Evolutionary conservation across 2,329 filamentous ascomycete genomes (phyloP).

Genomic region (Eurotiales sp.): DNA sequence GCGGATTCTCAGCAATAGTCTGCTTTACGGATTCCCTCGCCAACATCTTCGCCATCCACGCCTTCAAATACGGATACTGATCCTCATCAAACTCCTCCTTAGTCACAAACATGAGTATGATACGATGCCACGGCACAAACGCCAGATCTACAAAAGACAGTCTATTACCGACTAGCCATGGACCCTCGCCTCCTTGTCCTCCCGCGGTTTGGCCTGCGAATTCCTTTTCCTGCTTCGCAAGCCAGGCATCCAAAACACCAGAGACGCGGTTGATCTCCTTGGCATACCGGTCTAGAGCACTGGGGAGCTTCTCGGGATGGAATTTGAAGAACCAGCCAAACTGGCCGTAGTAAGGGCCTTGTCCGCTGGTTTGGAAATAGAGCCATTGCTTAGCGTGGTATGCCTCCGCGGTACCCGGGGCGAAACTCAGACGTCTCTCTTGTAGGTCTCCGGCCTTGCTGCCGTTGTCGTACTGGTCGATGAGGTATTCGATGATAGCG

Average conservation of each 20-base stretch:
- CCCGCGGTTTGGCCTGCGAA: neutral
- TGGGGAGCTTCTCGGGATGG: slow-evolving; percentile 7
- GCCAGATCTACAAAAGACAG: slow-evolving; percentile 10
- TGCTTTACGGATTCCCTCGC: neutral
- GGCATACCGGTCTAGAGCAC: slow-evolving; percentile 7
- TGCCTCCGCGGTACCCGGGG: slow-evolving; percentile 12
- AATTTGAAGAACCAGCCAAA: slow-evolving; percentile 10
- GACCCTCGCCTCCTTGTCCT: slow-evolving; percentile 1
- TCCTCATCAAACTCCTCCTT: neutral
- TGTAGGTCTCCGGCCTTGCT: no score
- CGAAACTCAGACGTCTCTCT: slow-evolving; percentile 9
- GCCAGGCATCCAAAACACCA: slow-evolving; percentile 10
- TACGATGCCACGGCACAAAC: slow-evolving; percentile 13
- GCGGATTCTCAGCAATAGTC: neutral
- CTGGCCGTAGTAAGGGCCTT: slow-evolving; percentile 15
- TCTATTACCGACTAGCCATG: slow-evolving; percentile 27
- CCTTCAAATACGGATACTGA: neutral
- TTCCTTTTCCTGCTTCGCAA: slow-evolving; percentile 21
- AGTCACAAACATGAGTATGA: neutral
- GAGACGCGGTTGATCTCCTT: slow-evolving; percentile 11
- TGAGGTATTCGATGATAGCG: slow-evolving; percentile 13
- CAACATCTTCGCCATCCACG: slow-evolving; percentile 1
- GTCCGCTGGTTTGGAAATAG: slow-evolving; percentile 5
- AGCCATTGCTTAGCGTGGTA: slow-evolving; percentile 8
- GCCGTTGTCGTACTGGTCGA: slow-evolving; percentile 18